Percentiles rank a stretch among this genome's conserved stretches.
Conservation (phyloP, 345 rosid genomes). For the Boechera divaricarpa region DNA sequence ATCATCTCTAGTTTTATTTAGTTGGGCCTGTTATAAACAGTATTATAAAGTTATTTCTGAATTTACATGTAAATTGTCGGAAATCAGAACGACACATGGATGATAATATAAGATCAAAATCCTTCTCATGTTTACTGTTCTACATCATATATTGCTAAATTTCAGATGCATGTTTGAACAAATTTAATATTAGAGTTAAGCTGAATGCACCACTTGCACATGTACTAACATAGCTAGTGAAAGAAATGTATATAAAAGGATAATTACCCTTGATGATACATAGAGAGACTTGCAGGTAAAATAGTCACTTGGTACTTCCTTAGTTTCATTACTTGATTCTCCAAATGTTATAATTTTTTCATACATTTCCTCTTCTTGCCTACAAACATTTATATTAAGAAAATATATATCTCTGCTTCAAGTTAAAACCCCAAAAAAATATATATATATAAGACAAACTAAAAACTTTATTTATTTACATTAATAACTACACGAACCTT, state of each 20-base stretch:
- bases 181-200: neutral
- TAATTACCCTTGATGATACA: constrained; percentile 41
- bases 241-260: constrained; percentile 14
- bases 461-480: neutral
- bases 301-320: constrained; percentile 28
- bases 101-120: neutral
- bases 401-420: neutral
- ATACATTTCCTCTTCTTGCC: constrained; percentile 34
- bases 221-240: neutral
- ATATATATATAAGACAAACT: neutral
- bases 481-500: constrained; percentile 31
- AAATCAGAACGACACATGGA: neutral
- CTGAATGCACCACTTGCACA: neutral
- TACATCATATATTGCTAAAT: neutral
- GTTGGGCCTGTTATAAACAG: constrained; percentile 25
- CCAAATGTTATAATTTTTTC: constrained; percentile 43
- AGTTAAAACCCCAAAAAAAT: neutral
- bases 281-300: constrained; percentile 39
- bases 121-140: neutral
- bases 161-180: neutral
- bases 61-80: neutral
- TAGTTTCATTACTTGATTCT: constrained; percentile 28
- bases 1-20: constrained; percentile 24
- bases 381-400: constrained; percentile 4
- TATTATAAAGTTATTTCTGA: neutral